Conservation (phyloP, 2,329 filamentous ascomycete species). For the Exophiala aquamarina region DNA sequence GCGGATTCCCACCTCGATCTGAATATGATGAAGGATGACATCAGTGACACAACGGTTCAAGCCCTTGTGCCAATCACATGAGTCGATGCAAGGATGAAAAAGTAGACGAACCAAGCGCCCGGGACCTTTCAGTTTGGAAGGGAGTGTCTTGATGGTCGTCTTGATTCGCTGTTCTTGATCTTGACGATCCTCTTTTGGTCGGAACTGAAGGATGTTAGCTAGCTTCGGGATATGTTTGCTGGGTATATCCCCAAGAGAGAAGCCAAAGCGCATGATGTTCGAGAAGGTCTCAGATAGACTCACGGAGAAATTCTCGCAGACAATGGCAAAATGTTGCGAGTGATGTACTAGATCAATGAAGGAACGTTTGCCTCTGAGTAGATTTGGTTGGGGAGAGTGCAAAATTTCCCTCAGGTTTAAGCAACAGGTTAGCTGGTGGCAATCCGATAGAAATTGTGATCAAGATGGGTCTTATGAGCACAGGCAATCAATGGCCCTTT, state of each 20-base stretch:
- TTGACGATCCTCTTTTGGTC: conserved; percentile 10
- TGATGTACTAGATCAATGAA: too few relatives aligned
- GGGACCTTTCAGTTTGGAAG: conserved; percentile 17
- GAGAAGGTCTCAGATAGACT: not conserved
- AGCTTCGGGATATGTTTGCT: conserved; percentile 6
- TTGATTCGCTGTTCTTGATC: conserved; percentile 10
- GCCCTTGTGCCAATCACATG: conserved; percentile 24
- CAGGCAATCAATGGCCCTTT: too few relatives aligned
- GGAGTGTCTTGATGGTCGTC: conserved; percentile 22
- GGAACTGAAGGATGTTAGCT: conserved; percentile 19
- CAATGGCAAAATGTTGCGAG: too few relatives aligned
- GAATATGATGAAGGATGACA: conserved; percentile 20
- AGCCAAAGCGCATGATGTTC: conserved; percentile 9
- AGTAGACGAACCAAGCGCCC: conserved; percentile 25
- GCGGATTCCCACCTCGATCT: conserved; percentile 25
- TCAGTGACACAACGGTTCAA: conserved; percentile 23
- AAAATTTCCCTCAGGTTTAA: too few relatives aligned
- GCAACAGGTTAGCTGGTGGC: too few relatives aligned
- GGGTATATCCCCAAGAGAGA: conserved; percentile 18
- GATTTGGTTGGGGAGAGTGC: too few relatives aligned
- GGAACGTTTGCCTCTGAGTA: too few relatives aligned
- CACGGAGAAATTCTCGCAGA: not conserved
- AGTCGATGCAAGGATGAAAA: conserved; percentile 12
- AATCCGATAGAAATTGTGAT: too few relatives aligned
- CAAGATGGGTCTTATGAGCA: too few relatives aligned